Percentiles rank a stretch among this genome's conserved stretches.
phyloP scores from a whole-genome alignment of 106 monocot species.

The Acorus gramineus region DNA sequence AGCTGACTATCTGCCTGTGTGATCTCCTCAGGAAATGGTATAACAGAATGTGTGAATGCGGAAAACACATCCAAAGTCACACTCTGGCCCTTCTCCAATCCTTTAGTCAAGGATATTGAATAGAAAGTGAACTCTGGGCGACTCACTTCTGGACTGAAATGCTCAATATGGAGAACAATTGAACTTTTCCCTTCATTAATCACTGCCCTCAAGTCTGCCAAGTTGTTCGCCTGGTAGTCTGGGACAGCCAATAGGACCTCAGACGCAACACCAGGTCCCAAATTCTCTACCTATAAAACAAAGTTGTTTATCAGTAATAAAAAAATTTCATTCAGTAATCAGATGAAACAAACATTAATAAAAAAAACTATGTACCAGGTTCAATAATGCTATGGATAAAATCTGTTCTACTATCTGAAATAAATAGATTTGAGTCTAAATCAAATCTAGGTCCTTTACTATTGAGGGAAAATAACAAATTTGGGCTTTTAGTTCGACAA shows the following conservation, averaged over 20 bases:
- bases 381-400: too few species aligned
- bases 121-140: conserved; percentile 66
- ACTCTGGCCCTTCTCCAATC: conserved; percentile 45
- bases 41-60: conserved; percentile 54
- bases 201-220: conserved; percentile 56
- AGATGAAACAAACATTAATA: background rate
- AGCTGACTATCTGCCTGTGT: conserved; percentile 85
- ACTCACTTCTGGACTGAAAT: conserved; percentile 38
- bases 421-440: too few species aligned
- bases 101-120: conserved; percentile 51
- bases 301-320: conserved; percentile 1
- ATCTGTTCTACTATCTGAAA: too few species aligned
- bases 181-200: conserved; percentile 45
- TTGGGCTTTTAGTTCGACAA: too few species aligned
- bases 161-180: conserved; percentile 34
- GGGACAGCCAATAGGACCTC: conserved; percentile 69
- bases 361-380: background rate
- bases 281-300: conserved; percentile 69
- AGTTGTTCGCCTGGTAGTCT: conserved; percentile 60
- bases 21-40: conserved; percentile 91
- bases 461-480: too few species aligned
- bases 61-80: conserved; percentile 57
- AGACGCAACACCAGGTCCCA: conserved; percentile 38
- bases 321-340: background rate
- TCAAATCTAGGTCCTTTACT: too few species aligned